Percentiles rank a stretch among this genome's conserved stretches.
phyloP scores from a whole-genome alignment of 1,284 basidiomycete species.

The Pseudozyma sp. region DNA sequence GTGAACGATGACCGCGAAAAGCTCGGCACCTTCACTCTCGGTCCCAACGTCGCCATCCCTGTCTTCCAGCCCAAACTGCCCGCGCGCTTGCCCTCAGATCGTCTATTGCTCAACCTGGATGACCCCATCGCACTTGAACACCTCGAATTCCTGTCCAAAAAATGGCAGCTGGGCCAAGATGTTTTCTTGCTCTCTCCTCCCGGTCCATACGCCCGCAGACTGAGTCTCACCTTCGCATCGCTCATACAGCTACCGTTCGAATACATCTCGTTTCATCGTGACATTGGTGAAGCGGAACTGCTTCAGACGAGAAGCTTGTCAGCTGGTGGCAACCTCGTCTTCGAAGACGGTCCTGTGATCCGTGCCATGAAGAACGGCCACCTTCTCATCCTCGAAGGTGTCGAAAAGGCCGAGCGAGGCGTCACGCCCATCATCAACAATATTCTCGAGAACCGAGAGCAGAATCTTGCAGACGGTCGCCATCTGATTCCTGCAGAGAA shows the following conservation, averaged over 20 bases:
- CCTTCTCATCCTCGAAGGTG: slow-evolving; percentile 69
- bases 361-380: slow-evolving; percentile 69
- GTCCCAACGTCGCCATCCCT: slow-evolving; percentile 63
- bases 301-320: slow-evolving; percentile 67
- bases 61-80: slow-evolving; percentile 58
- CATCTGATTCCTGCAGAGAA: slow-evolving; percentile 69
- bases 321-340: slow-evolving; percentile 65
- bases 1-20: slow-evolving; percentile 35
- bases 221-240: slow-evolving; percentile 68
- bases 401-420: slow-evolving; percentile 68
- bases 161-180: slow-evolving; percentile 67
- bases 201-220: slow-evolving; percentile 68
- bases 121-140: slow-evolving; percentile 65
- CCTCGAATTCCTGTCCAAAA: slow-evolving; percentile 66
- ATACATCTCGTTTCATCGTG: slow-evolving; percentile 68
- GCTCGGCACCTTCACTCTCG: slow-evolving; percentile 62
- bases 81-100: slow-evolving; percentile 54
- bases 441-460: slow-evolving; percentile 67
- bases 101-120: slow-evolving; percentile 61
- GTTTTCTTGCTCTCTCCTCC: slow-evolving; percentile 67
- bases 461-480: slow-evolving; percentile 69
- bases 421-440: slow-evolving; percentile 69
- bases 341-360: slow-evolving; percentile 68
- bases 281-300: slow-evolving; percentile 69
- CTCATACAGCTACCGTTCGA: slow-evolving; percentile 68